Percentiles rank a stretch among this genome's conserved stretches.
Conservation (phyloP, 2,329 filamentous ascomycete species). For the Mariannaea elegans region DNA sequence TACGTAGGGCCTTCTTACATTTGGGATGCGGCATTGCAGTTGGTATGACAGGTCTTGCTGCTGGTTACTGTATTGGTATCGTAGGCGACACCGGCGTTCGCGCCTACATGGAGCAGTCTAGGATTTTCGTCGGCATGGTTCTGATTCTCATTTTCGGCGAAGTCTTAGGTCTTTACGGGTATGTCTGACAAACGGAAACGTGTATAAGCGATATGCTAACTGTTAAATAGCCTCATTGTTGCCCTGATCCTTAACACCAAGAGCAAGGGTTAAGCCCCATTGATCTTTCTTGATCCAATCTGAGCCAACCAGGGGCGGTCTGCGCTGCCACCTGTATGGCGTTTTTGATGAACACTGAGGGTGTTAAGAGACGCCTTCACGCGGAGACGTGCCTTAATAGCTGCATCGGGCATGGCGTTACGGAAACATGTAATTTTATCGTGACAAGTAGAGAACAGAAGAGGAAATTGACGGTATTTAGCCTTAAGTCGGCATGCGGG, state of each 20-base stretch:
- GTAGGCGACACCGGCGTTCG: conserved; percentile 95
- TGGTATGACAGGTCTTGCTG: conserved; percentile 89
- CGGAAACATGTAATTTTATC: conserved; percentile 48
- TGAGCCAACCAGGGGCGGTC: conserved; percentile 5
- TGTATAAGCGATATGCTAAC: conserved; percentile 10
- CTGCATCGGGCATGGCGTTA: conserved; percentile 52
- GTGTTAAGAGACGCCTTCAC: conserved; percentile 22
- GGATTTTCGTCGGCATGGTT: conserved; percentile 98
- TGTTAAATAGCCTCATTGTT: conserved; percentile 77
- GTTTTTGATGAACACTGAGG: conserved; percentile 26
- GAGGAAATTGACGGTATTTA: conserved; percentile 37
- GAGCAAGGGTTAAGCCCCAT: conserved; percentile 64
- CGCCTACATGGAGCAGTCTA: conserved; percentile 94
- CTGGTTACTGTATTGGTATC: conserved; percentile 95
- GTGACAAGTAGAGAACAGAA: conserved; percentile 40
- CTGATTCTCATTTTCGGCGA: conserved; percentile 98
- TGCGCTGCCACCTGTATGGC: conserved; percentile 3
- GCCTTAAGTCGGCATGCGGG: conserved; percentile 24
- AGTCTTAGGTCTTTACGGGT: conserved; percentile 97
- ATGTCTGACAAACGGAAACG: conserved; percentile 46
- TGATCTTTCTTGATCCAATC: neutral
- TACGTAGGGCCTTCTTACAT: conserved; percentile 84
- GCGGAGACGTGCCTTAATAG: conserved; percentile 43
- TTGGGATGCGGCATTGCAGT: conserved; percentile 90
- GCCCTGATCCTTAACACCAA: conserved; percentile 93